Evolutionary conservation across 768 basidiomycete genomes (phyloP).

Genomic region (Tricholoma matsutake): DNA sequence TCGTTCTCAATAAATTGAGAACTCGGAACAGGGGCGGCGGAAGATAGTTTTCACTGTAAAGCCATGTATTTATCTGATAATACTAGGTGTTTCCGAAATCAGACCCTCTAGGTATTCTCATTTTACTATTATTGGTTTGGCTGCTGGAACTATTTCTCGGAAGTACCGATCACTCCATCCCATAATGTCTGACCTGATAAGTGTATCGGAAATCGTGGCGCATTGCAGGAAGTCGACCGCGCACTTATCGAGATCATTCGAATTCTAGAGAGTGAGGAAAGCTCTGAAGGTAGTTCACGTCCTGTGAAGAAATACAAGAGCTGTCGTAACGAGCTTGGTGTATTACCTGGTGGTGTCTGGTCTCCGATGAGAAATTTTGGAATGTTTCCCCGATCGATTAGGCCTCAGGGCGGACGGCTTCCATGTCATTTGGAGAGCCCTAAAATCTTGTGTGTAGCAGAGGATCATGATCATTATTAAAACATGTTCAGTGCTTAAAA

Average conservation of each 20-base stretch:
- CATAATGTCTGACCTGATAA: constrained; percentile 22
- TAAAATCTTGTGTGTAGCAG: background rate
- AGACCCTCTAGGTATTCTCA: too few relatives aligned
- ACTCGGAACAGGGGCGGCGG: too few relatives aligned
- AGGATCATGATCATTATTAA: background rate
- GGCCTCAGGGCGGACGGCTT: constrained; percentile 31
- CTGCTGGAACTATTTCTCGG: too few relatives aligned
- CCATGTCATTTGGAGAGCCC: background rate
- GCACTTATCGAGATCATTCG: constrained; percentile 41
- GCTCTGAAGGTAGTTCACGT: constrained; percentile 30
- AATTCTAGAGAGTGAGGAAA: constrained; percentile 42
- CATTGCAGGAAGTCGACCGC: constrained; percentile 41
- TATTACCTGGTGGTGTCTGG: constrained; percentile 24
- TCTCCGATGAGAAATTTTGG: constrained; percentile 3
- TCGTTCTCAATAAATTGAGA: too few relatives aligned
- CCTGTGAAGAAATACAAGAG: constrained; percentile 37
- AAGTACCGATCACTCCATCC: constrained; percentile 13
- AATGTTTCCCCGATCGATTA: constrained; percentile 12
- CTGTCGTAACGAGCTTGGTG: constrained; percentile 41
- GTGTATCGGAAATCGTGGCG: constrained; percentile 42
- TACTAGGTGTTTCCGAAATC: too few relatives aligned
- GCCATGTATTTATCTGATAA: too few relatives aligned
- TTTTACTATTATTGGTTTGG: too few relatives aligned
- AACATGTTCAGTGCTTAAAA: background rate
- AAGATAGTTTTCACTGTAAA: too few relatives aligned